Conservation (phyloP, 2,329 filamentous ascomycete species). For the Rosellinia necatrix region DNA sequence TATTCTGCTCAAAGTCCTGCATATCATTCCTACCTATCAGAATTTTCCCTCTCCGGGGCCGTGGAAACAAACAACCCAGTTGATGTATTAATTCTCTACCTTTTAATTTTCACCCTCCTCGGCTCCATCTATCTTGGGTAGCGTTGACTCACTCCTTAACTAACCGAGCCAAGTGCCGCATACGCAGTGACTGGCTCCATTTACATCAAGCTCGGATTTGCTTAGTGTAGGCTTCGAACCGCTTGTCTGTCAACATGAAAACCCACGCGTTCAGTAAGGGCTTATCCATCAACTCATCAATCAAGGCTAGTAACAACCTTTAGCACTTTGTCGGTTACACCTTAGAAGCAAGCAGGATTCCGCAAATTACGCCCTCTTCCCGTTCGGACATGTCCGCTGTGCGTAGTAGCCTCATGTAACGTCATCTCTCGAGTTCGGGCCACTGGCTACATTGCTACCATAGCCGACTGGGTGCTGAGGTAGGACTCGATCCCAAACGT, state of each 20-base stretch:
- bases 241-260: no score
- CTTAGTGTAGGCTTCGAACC: neutral
- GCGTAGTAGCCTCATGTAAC: conserved; percentile 26
- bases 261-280: no score
- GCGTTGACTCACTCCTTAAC: conserved; percentile 27
- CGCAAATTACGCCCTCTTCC: no score
- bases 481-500: neutral
- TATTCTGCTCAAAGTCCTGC: conserved; percentile 21
- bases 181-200: neutral
- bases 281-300: no score
- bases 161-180: neutral
- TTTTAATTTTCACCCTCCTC: neutral
- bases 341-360: no score
- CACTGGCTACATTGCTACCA: conserved; percentile 2
- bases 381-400: conserved; percentile 19
- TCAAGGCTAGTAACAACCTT: no score
- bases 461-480: neutral
- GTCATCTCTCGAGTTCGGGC: conserved; percentile 1
- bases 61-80: neutral
- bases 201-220: neutral
- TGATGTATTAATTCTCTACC: neutral
- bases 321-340: no score
- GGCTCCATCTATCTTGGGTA: no score
- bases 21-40: conserved; percentile 25
- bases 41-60: conserved; percentile 4